These are phyloP conservation scores for Lentinula edodes DNA, from an alignment of 768 basidiomycete genomes.

Conservation along the genomic window DNA sequence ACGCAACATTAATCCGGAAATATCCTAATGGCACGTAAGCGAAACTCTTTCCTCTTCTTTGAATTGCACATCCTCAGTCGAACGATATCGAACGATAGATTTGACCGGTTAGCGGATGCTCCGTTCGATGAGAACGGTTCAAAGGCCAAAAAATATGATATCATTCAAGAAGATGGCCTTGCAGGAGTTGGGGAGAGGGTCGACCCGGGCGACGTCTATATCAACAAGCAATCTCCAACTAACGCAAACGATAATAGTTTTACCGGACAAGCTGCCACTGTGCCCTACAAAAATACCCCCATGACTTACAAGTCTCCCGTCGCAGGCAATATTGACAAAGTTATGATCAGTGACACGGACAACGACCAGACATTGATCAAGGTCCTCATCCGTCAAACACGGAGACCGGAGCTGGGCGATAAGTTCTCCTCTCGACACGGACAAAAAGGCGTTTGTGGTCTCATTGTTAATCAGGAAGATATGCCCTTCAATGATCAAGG, in stretches of 20 bases:
- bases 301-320: slow-evolving; percentile 93
- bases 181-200: slow-evolving; percentile 94
- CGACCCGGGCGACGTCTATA: slow-evolving; percentile 88
- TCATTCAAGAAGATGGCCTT: slow-evolving; percentile 88
- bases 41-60: not conserved
- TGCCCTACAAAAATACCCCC: slow-evolving; percentile 88
- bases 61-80: not conserved
- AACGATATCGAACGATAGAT: slow-evolving; percentile 30
- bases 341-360: slow-evolving; percentile 95
- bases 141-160: slow-evolving; percentile 79
- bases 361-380: slow-evolving; percentile 96
- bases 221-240: slow-evolving; percentile 95
- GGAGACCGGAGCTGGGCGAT: slow-evolving; percentile 94
- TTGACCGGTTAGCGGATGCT: slow-evolving; percentile 92
- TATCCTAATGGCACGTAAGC: slow-evolving; percentile 97
- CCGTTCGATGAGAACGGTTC: slow-evolving; percentile 80
- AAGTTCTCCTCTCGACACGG: slow-evolving; percentile 98
- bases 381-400: slow-evolving; percentile 93
- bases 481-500: slow-evolving; percentile 99
- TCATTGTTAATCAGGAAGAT: slow-evolving; percentile 98
- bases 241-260: slow-evolving; percentile 92
- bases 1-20: slow-evolving; percentile 88
- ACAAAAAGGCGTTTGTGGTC: slow-evolving; percentile 97
- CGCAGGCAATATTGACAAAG: slow-evolving; percentile 93
- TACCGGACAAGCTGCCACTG: slow-evolving; percentile 75